A percentile compares a stretch with the other conserved stretches of the same genome.
Conservation (phyloP, 2,329 filamentous ascomycete genomes). For the Trichoderma cornu-damae region DNA sequence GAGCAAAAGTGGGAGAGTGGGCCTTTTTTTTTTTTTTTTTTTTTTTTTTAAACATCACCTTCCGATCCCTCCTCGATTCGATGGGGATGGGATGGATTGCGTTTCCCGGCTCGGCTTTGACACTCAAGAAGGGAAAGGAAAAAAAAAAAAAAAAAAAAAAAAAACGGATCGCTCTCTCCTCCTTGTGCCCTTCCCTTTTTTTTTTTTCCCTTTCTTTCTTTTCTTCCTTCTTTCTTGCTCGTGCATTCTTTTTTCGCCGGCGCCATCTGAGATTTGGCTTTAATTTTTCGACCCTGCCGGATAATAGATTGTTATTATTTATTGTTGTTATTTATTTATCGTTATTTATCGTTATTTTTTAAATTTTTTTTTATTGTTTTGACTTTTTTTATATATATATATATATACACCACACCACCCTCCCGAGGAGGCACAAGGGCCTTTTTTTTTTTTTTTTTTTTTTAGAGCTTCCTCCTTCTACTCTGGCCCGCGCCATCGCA, state of each 20-base stretch:
- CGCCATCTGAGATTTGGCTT: conserved; percentile 8
- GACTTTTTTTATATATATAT: too few relatives aligned
- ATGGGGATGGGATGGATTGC: conserved; percentile 24
- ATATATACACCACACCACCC: neutral
- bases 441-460: neutral
- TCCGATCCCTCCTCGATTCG: conserved; percentile 36
- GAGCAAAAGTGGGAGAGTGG: conserved; percentile 15
- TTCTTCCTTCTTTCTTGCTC: neutral
- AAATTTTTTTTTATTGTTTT: too few relatives aligned
- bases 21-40: conserved; percentile 13
- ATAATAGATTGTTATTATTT: too few relatives aligned
- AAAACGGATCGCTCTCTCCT: conserved; percentile 25
- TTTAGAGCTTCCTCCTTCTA: too few relatives aligned
- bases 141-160: too few relatives aligned
- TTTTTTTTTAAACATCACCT: conserved; percentile 18
- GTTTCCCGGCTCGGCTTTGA: conserved; percentile 31
- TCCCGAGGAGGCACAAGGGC: neutral
- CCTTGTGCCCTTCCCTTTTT: conserved; percentile 19
- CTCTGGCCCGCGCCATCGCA: neutral
- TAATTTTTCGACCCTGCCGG: neutral
- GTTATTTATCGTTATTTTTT: too few relatives aligned
- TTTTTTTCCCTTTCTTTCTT: conserved; percentile 19
- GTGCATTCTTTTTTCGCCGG: neutral
- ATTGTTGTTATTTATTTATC: neutral
- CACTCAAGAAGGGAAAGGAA: too few relatives aligned